phyloP scores from a whole-genome alignment of 352 stramenopile species.

The Phytophthora podocarpi region DNA sequence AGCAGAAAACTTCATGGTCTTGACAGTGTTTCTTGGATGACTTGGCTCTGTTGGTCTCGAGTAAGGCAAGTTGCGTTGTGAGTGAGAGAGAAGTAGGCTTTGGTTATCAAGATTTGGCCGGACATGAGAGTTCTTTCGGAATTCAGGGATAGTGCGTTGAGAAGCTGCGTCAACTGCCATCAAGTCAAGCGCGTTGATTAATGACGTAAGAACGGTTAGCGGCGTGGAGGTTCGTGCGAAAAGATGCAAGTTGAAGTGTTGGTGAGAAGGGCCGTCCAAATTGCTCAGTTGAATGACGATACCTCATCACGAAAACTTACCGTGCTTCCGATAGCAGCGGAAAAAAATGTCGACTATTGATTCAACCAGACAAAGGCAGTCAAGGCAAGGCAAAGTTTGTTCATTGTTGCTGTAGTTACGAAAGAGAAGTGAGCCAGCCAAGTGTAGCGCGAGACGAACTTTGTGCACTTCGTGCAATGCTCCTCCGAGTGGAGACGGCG shows the following conservation, averaged over 20 bases:
- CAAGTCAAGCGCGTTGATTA: slow-evolving; percentile 24
- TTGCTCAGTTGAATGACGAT: background rate
- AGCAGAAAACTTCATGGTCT: slow-evolving; percentile 30
- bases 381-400: no score
- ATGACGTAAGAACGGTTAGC: no score
- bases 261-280: no score
- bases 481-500: no score
- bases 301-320: background rate
- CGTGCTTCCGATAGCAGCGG: no score
- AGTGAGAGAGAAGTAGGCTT: background rate
- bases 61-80: slow-evolving; percentile 31
- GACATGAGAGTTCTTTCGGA: background rate
- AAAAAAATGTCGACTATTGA: no score
- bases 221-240: no score
- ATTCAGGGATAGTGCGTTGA: slow-evolving; percentile 18
- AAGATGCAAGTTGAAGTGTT: background rate
- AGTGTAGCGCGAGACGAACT: no score
- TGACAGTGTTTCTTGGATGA: slow-evolving; percentile 4
- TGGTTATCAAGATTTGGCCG: background rate
- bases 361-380: no score
- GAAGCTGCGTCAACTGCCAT: slow-evolving; percentile 14
- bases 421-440: background rate
- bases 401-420: background rate
- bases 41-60: background rate
- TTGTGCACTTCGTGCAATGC: no score